These are phyloP conservation scores for Adansonia grandidieri DNA, from an alignment of 441 rosid species.

Conservation along the genomic window DNA sequence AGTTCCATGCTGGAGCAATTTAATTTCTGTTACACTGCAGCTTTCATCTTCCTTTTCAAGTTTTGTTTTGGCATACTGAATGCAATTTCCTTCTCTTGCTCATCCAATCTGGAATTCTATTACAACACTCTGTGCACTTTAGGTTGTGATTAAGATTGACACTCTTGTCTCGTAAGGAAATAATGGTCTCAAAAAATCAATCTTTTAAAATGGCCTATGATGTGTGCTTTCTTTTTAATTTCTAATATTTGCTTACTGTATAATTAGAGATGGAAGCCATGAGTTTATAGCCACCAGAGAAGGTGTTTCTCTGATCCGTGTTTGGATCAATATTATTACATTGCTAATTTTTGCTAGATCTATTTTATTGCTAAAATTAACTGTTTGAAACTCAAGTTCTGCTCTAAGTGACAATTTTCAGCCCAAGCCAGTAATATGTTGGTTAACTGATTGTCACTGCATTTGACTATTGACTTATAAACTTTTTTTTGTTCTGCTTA, in stretches of 20 bases:
- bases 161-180: neutral
- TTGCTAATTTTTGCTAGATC: neutral
- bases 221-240: neutral
- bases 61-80: neutral
- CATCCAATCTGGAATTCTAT: neutral
- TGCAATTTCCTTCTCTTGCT: neutral
- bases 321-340: neutral
- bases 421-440: neutral
- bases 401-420: neutral
- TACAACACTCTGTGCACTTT: neutral
- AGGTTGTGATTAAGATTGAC: neutral
- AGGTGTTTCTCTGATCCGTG: neutral
- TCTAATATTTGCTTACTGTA: slow-evolving; percentile 1
- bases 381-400: neutral
- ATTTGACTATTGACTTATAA: neutral
- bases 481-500: slow-evolving; percentile 31
- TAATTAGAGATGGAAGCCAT: neutral
- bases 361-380: neutral
- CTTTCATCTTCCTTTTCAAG: neutral
- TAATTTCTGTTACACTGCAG: neutral
- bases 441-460: neutral
- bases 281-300: neutral
- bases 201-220: slow-evolving; percentile 1
- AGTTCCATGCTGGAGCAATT: neutral
- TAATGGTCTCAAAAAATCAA: neutral